Evolutionary conservation across 441 rosid genomes (phyloP).

Genomic region (Jatropha podagrica): DNA sequence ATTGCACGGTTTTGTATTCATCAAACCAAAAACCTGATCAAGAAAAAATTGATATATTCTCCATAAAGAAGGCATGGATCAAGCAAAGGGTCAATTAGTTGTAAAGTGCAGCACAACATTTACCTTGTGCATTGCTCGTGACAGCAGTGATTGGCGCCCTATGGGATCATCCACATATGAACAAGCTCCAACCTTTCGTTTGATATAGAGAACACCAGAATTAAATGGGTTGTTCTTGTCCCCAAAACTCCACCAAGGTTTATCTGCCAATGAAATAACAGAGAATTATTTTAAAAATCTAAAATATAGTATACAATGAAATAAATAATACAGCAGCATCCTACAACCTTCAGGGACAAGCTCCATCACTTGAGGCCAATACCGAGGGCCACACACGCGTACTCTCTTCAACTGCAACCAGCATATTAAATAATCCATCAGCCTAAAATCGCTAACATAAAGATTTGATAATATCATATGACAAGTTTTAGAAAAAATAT

Average conservation of each 20-base stretch:
- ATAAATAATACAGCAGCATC: constrained; percentile 26
- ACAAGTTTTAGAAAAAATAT: background rate
- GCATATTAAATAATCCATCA: constrained; percentile 21
- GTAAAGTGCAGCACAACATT: constrained; percentile 15
- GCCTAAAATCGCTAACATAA: background rate
- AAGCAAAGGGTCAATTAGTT: constrained; percentile 15
- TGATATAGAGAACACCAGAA: constrained; percentile 87
- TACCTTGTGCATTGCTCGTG: constrained; percentile 99
- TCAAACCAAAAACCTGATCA: constrained; percentile 76
- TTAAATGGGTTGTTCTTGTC: constrained; percentile 76
- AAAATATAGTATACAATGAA: constrained; percentile 18
- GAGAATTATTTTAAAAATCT: constrained; percentile 16
- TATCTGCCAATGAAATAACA: constrained; percentile 47
- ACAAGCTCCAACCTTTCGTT: constrained; percentile 97
- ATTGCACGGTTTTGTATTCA: constrained; percentile 44
- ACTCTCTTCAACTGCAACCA: constrained; percentile 75
- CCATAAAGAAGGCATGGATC: constrained; percentile 6
- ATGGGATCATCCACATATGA: constrained; percentile 96
- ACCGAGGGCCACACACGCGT: constrained; percentile 92
- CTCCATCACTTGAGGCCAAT: constrained; percentile 93
- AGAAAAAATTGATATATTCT: constrained; percentile 17
- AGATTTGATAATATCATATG: background rate
- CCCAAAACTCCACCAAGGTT: constrained; percentile 87
- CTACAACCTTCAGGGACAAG: constrained; percentile 81
- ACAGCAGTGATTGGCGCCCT: constrained; percentile 90